Evolutionary conservation across 257 asterid species (phyloP), one percentile per base, ranked within the genome.

Genomic region (Cruciata laevipes): DNA sequence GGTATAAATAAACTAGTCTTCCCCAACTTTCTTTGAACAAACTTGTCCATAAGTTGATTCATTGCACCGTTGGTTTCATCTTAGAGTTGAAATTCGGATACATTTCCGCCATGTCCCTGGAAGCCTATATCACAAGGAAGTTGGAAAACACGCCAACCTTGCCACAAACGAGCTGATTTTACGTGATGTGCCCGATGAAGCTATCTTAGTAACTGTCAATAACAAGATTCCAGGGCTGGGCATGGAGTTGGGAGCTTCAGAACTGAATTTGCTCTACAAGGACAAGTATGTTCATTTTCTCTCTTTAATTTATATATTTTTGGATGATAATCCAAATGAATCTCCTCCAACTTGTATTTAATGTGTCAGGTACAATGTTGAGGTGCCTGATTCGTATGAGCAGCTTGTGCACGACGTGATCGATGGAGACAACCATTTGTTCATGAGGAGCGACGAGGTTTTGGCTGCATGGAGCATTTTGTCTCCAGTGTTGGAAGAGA

Each of bases 391-490:
- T 76, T 76, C 85, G 0, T 80, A 83, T 27, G 88, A 83, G 78
- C 85, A 83, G 71, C 84, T 83, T 30, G 73, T 83, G 20, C 84
- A 78, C 44, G 85, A 80, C 66, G 85, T 78, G 16, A 74, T 80
- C 9, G 84, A 80, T 67, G 85, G 85, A 53, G 88, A 83, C 61
- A 83, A 78, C 74, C 85, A 83, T 67, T 66, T 80, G 49, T 80
- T 80, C 71, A 80, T 83, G 88, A 76, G 88, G 68, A 81, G 84
- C 0, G 85, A 83, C 25, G 88, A 83, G 80, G 85, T 83, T 9
- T 71, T 65, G 4, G 79, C 88, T 62, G 81, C 82, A 23, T 78
- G 85, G 85, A 76, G 65, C 61, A 71, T 80, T 31, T 73, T 80
- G 57, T 78, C 82, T 53, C 81, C 82, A 17, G 79, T 83, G 44